Evolutionary conservation across 441 rosid species (phyloP).

Genomic region (Manihot esculenta): DNA sequence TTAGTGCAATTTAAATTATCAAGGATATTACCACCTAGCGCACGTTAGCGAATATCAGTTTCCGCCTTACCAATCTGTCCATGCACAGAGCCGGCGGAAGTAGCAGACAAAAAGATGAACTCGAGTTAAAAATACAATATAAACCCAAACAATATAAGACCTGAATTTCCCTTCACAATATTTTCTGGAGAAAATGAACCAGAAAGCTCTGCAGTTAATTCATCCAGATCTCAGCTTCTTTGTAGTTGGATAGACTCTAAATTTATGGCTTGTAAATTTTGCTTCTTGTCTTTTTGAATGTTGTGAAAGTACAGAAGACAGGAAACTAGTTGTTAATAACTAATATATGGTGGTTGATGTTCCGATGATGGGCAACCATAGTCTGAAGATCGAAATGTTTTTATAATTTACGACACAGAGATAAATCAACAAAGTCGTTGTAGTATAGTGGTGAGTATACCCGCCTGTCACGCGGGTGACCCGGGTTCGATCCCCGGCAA

Average conservation of each 20-base stretch:
- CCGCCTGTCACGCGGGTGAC: conserved; percentile 54
- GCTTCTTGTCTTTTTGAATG: conserved; percentile 1
- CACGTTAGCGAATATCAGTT: no score
- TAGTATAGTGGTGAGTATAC: conserved; percentile 3
- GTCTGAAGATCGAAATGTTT: conserved; percentile 50
- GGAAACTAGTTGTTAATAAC: neutral
- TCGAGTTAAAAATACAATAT: no score
- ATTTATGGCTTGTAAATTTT: neutral
- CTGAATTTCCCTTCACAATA: neutral
- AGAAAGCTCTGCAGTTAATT: neutral
- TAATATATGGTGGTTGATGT: neutral
- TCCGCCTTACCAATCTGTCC: no score
- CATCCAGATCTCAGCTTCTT: conserved; percentile 25
- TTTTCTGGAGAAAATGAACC: conserved; percentile 32
- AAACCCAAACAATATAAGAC: neutral
- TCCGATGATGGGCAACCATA: conserved; percentile 17
- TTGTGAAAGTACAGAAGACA: neutral
- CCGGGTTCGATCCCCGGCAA: conserved; percentile 95
- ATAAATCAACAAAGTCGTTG: neutral
- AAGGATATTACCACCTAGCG: no score
- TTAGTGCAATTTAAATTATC: no score
- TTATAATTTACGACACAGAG: no score
- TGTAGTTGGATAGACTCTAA: neutral
- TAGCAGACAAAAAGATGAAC: no score
- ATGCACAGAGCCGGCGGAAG: no score